These are phyloP conservation scores for Thermomyces lanuginosus DNA, from an alignment of 2,329 filamentous ascomycete species.

Conservation along the genomic window DNA sequence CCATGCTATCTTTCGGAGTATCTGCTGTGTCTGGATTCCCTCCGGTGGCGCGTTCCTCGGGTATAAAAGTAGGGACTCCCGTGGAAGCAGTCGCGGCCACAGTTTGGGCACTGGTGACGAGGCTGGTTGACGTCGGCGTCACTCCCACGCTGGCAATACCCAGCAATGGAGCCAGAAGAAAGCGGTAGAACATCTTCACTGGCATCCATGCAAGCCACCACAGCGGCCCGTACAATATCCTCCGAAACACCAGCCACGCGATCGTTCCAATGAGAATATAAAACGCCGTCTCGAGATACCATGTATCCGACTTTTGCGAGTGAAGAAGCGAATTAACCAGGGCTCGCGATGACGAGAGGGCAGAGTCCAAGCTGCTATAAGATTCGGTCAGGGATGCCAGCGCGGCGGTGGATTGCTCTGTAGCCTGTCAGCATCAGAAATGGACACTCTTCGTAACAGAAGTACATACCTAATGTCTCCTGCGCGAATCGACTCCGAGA, in stretches of 20 bases:
- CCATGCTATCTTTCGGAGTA: constrained; percentile 18
- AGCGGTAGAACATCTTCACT: constrained; percentile 49
- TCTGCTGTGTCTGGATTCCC: constrained; percentile 11
- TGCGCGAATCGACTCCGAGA: constrained; percentile 77
- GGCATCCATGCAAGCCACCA: constrained; percentile 84
- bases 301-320: constrained; percentile 91
- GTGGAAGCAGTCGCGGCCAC: constrained; percentile 8
- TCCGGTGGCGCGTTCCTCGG: constrained; percentile 4
- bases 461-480: constrained; percentile 48
- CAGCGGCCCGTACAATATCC: constrained; percentile 72
- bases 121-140: constrained; percentile 10
- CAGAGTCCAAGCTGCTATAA: constrained; percentile 61
- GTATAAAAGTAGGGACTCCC: too few species aligned
- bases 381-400: constrained; percentile 65
- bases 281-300: constrained; percentile 86
- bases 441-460: background rate
- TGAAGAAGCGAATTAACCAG: constrained; percentile 64
- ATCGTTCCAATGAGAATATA: constrained; percentile 66
- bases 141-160: constrained; percentile 31
- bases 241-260: constrained; percentile 69
- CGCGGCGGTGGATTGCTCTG: constrained; percentile 61
- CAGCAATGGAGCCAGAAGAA: constrained; percentile 40
- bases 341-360: constrained; percentile 57
- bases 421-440: constrained; percentile 6
- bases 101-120: constrained; percentile 8